These are phyloP conservation scores for Cyberlindnera bimundalis DNA, from an alignment of 805 yeast genomes.

Conservation along the genomic window DNA sequence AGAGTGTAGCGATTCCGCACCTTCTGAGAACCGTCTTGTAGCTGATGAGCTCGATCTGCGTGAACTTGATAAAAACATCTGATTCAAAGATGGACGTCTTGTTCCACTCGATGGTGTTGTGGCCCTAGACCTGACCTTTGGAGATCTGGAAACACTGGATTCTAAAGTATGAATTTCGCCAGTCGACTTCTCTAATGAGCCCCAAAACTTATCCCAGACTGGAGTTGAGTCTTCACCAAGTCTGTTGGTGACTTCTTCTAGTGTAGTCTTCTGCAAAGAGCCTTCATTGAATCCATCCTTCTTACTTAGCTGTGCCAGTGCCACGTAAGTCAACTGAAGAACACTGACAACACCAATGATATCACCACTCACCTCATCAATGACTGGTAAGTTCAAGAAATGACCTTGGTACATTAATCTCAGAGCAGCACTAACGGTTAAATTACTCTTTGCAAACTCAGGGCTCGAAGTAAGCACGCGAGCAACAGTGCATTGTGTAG, in stretches of 20 bases:
- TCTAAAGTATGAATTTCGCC: constrained; percentile 28
- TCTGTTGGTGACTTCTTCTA: constrained; percentile 24
- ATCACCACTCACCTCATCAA: constrained; percentile 24
- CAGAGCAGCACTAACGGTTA: constrained; percentile 41
- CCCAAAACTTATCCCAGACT: constrained; percentile 34
- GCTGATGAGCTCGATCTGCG: constrained; percentile 21
- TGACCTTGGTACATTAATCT: constrained; percentile 46
- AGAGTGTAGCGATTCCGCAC: constrained; percentile 6
- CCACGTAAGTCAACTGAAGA: constrained; percentile 40
- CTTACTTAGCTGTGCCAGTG: constrained; percentile 34
- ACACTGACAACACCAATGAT: constrained; percentile 43
- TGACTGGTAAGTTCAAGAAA: constrained; percentile 41
- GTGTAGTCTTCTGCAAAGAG: constrained; percentile 18
- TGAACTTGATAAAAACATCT: constrained; percentile 16
- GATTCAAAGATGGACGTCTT: constrained; percentile 23
- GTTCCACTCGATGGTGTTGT: constrained; percentile 20
- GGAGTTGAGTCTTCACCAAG: constrained; percentile 25
- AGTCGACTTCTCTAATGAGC: constrained; percentile 28
- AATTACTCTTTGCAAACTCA: constrained; percentile 38
- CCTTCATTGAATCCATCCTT: constrained; percentile 22
- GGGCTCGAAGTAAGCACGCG: constrained; percentile 45
- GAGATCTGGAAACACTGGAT: constrained; percentile 23
- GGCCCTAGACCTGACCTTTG: constrained; percentile 23
- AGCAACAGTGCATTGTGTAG: constrained; percentile 36
- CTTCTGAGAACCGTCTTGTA: constrained; percentile 10